Percentiles rank a stretch among this genome's conserved stretches.
phyloP scores from a whole-genome alignment of 805 yeast genomes.

The Pichia paraexigua region DNA sequence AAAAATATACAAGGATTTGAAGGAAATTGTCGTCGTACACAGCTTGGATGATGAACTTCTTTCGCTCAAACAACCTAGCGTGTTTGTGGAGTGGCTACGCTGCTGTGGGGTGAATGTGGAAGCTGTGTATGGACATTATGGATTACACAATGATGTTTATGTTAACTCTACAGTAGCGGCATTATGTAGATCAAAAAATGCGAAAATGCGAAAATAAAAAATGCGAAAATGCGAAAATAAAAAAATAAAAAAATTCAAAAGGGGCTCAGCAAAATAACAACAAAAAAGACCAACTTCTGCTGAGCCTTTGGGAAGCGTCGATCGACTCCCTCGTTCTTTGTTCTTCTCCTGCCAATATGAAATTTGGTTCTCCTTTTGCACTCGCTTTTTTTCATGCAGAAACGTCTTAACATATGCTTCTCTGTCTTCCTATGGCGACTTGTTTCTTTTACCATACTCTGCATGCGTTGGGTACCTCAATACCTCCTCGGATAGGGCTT shows the following conservation, averaged over 20 bases:
- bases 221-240: not conserved
- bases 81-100: constrained; percentile 30
- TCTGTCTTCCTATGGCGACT: not conserved
- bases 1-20: constrained; percentile 6
- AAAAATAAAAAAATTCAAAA: not conserved
- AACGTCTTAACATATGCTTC: not conserved
- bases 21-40: constrained; percentile 40
- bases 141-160: constrained; percentile 62
- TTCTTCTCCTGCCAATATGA: too few species aligned
- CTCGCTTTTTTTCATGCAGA: not conserved
- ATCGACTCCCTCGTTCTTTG: not conserved
- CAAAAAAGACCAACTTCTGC: not conserved
- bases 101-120: constrained; percentile 11
- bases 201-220: not conserved
- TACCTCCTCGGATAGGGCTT: too few species aligned
- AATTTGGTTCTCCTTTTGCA: not conserved
- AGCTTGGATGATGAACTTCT: constrained; percentile 64
- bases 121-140: constrained; percentile 34
- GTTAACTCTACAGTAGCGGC: constrained; percentile 16
- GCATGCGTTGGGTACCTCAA: too few species aligned
- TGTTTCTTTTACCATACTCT: not conserved
- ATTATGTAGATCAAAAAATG: not conserved
- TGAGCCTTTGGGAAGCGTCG: not conserved
- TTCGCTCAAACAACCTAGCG: constrained; percentile 39
- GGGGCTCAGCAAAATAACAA: not conserved